These are phyloP conservation scores for Claviceps purpurea DNA, from an alignment of 2,329 filamentous ascomycete genomes.

Conservation along the genomic window DNA sequence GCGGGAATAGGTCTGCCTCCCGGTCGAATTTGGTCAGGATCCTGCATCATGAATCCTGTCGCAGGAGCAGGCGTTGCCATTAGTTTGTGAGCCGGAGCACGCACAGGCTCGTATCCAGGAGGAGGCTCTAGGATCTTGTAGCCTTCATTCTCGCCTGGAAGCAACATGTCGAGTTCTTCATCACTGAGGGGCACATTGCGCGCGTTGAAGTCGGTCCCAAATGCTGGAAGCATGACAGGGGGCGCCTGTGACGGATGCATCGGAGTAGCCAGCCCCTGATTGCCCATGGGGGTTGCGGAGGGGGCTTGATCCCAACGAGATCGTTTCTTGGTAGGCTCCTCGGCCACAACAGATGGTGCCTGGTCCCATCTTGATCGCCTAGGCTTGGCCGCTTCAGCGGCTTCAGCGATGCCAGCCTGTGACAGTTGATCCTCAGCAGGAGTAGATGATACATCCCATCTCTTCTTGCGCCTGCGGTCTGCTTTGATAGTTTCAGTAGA, in stretches of 20 bases:
- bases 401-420: slow-evolving; percentile 33
- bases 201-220: slow-evolving; percentile 61
- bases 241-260: slow-evolving; percentile 54
- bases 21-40: slow-evolving; percentile 70
- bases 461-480: slow-evolving; percentile 76
- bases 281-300: slow-evolving; percentile 61
- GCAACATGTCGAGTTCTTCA: slow-evolving; percentile 83
- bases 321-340: slow-evolving; percentile 55
- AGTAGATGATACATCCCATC: slow-evolving; percentile 73
- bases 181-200: slow-evolving; percentile 78
- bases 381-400: slow-evolving; percentile 43
- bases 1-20: slow-evolving; percentile 86
- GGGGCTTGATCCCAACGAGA: slow-evolving; percentile 91
- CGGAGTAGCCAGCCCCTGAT: slow-evolving; percentile 63
- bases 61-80: slow-evolving; percentile 62
- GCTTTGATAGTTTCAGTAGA: slow-evolving; percentile 49
- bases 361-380: slow-evolving; percentile 86
- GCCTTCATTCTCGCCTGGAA: slow-evolving; percentile 77
- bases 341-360: slow-evolving; percentile 46
- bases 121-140: slow-evolving; percentile 88
- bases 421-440: slow-evolving; percentile 37
- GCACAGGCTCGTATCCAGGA: slow-evolving; percentile 77
- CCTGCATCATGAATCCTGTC: slow-evolving; percentile 93
- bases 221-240: slow-evolving; percentile 40
- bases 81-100: slow-evolving; percentile 62